A percentile compares a stretch with the other conserved stretches of the same genome.
Conservation (phyloP, 2,329 filamentous ascomycete species). For the Ceratocystis huliohia region DNA sequence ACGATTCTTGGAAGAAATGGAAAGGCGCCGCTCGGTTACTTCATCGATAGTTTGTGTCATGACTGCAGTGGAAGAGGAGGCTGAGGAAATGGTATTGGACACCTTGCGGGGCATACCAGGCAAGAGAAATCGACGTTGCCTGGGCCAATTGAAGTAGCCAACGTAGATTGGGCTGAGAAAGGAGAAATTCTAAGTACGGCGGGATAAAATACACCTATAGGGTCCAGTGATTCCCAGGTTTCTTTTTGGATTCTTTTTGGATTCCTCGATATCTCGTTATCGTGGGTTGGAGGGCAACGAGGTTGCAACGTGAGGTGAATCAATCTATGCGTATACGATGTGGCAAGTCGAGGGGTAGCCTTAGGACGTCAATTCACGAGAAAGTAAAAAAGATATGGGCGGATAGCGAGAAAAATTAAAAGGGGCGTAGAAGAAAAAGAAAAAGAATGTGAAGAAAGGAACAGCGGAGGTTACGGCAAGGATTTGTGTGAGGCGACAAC, state of each 20-base stretch:
- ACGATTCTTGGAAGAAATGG: constrained; percentile 11
- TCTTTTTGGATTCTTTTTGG: neutral
- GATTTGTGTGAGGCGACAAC: neutral
- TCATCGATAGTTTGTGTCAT: constrained; percentile 15
- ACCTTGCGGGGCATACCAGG: constrained; percentile 18
- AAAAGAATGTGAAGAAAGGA: neutral
- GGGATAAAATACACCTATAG: neutral
- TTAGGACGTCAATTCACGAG: neutral
- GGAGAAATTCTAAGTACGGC: neutral
- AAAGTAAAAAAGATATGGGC: neutral
- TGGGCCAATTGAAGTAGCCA: neutral
- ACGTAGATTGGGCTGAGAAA: neutral
- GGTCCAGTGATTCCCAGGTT: neutral
- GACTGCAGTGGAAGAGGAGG: constrained; percentile 10
- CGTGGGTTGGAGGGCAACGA: neutral
- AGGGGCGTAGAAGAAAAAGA: neutral
- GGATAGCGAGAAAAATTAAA: neutral
- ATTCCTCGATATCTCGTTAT: neutral
- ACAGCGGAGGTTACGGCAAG: neutral
- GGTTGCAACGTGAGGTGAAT: neutral
- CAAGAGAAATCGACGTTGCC: constrained; percentile 6
- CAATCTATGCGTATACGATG: neutral
- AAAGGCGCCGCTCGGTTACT: constrained; percentile 11
- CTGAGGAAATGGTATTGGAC: constrained; percentile 12
- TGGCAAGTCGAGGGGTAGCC: neutral